Evolutionary conservation across 352 stramenopile species (phyloP).

Genomic region (Blastocystis sp.): DNA sequence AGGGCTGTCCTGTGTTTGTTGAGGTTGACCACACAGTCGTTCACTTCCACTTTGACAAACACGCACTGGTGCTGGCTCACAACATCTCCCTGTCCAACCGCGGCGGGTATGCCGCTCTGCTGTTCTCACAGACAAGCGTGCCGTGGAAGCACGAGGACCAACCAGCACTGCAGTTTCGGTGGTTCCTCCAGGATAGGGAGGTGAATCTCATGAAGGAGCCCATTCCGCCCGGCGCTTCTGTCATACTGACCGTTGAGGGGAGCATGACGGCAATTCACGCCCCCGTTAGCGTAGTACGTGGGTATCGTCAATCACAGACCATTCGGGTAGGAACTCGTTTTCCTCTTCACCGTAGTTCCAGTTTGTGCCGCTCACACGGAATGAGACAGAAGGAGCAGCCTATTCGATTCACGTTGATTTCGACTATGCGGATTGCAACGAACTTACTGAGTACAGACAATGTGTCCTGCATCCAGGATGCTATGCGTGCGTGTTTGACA

Average conservation of each 20-base stretch:
- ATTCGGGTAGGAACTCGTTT: background rate
- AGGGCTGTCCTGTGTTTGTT: background rate
- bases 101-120: background rate
- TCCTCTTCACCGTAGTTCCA: background rate
- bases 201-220: background rate
- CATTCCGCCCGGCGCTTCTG: background rate
- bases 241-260: background rate
- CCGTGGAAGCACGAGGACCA: background rate
- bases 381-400: background rate
- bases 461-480: slow-evolving; percentile 3
- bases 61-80: too few species aligned
- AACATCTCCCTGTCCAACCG: background rate
- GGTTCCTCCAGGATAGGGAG: background rate
- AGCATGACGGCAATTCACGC: background rate
- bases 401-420: slow-evolving; percentile 6
- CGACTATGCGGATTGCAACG: slow-evolving; percentile 8
- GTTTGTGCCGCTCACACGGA: background rate
- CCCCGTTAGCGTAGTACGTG: background rate
- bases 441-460: background rate
- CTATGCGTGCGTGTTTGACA: slow-evolving; percentile 11
- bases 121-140: background rate
- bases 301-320: background rate
- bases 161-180: background rate
- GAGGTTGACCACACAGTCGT: background rate
- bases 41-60: background rate